Evolutionary conservation across 1,284 basidiomycete genomes (phyloP), one percentile per base, ranked within the genome.

Genomic region (Ustilago bromivora): DNA sequence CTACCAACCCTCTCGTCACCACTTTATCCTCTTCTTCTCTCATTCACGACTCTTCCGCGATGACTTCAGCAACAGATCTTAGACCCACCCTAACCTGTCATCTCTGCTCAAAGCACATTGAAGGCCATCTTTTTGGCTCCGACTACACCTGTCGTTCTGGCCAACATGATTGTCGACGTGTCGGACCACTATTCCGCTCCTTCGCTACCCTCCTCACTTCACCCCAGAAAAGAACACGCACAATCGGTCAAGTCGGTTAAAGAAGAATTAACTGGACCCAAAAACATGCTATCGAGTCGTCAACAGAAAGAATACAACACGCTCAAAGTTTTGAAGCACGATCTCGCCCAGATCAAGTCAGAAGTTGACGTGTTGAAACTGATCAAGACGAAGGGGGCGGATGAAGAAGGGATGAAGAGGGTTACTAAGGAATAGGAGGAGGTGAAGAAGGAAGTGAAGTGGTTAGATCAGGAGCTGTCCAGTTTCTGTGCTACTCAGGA

Each of bases 61-160:
- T 61, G 59, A 28, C 52, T 13, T 23, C 51, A 17, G 4, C 19
- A 5, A 32, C 59, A 38, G 52, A 55, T 11, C 40, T 62, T 7
- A 19, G n/a, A 1, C 41, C 41, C 9, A 41, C 40, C 53, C 55
- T 56, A 17, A 55, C 34, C 41, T 62, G 53, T 13, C 32, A 34
- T 6, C 31, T 62, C 32, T 62, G 61, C 53, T n/a, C 54, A 17
- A 56, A 56, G 41, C 34, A 35, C 9, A 40, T 62, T 12, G 53
- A 62, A 7, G 34, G 36, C 19, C 41, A 56, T 19, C 40, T 46
- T 12, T 28, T 47, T 5, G 53, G 61, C 19, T 9, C 10, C 19
- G 61, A 56, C 53, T 62, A 23, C 53, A 62, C 61, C 40, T 62
- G 61, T 43, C 32, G 41, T 2, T 32, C 52, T 11, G 56, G 61